These are phyloP conservation scores for Lasiodiplodia sp. DNA, from an alignment of 2,329 filamentous ascomycete genomes.

Conservation along the genomic window DNA sequence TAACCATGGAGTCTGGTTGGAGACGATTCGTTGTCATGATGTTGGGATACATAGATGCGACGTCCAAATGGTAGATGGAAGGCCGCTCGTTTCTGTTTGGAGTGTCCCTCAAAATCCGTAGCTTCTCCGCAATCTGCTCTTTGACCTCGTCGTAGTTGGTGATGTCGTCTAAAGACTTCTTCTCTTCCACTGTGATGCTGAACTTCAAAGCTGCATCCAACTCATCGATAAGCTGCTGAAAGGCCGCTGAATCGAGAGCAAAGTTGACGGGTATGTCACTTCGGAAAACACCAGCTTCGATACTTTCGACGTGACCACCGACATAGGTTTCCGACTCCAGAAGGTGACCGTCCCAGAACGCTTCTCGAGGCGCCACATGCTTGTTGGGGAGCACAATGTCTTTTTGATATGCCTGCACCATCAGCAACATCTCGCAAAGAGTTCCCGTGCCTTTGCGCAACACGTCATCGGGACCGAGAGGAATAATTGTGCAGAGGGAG, in stretches of 20 bases:
- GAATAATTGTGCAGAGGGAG: slow-evolving; percentile 95
- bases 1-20: slow-evolving; percentile 98
- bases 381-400: slow-evolving; percentile 96
- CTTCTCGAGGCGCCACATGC: slow-evolving; percentile 86
- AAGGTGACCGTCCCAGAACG: slow-evolving; percentile 96
- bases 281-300: slow-evolving; percentile 95
- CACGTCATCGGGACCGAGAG: slow-evolving; percentile 89
- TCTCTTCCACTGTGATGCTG: slow-evolving; percentile 65
- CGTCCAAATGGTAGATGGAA: slow-evolving; percentile 96
- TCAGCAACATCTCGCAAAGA: slow-evolving; percentile 98
- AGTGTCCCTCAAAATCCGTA: slow-evolving; percentile 77
- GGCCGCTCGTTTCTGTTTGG: slow-evolving; percentile 86
- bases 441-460: slow-evolving; percentile 96
- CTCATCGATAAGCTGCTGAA: slow-evolving; percentile 87
- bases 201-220: slow-evolving; percentile 90
- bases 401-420: slow-evolving; percentile 96
- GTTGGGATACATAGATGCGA: slow-evolving; percentile 99
- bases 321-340: slow-evolving; percentile 98
- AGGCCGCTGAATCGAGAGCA: slow-evolving; percentile 82
- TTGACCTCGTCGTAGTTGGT: slow-evolving; percentile 70
- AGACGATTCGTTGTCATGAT: slow-evolving; percentile 99
- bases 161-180: slow-evolving; percentile 60
- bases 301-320: slow-evolving; percentile 98
- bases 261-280: slow-evolving; percentile 96
- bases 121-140: slow-evolving; percentile 75